A percentile compares a stretch with the other conserved stretches of the same genome.
These are phyloP conservation scores for Trametes coccinea DNA, from an alignment of 768 basidiomycete genomes.

Conservation along the genomic window DNA sequence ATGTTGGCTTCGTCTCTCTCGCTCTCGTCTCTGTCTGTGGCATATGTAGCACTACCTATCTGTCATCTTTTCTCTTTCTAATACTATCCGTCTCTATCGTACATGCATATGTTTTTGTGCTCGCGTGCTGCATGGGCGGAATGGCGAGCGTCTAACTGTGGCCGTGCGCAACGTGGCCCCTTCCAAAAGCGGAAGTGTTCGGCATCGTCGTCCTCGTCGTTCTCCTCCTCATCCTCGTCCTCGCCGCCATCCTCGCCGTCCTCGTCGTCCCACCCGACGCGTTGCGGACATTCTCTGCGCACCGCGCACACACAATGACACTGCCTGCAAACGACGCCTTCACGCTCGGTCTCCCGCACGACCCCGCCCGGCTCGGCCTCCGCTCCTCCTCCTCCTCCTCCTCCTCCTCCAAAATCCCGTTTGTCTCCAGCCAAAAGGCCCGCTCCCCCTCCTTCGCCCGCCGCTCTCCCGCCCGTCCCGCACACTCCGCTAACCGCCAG, in stretches of 20 bases:
- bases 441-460: constrained; percentile 17
- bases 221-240: background rate
- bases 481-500: constrained; percentile 7
- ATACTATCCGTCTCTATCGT: no score
- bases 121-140: no score
- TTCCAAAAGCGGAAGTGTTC: background rate
- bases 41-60: constrained; percentile 9
- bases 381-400: constrained; percentile 28
- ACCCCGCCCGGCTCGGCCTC: constrained; percentile 20
- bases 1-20: background rate
- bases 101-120: no score
- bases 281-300: background rate
- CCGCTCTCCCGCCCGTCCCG: constrained; percentile 1
- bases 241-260: background rate
- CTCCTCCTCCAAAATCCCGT: constrained; percentile 24
- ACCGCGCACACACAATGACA: constrained; percentile 11
- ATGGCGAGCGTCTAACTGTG: background rate
- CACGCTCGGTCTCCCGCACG: constrained; percentile 26
- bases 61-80: background rate
- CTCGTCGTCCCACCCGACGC: background rate
- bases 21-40: background rate
- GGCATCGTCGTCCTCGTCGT: background rate
- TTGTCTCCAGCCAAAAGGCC: constrained; percentile 20
- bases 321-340: constrained; percentile 29
- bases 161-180: background rate